A percentile compares a stretch with the other conserved stretches of the same genome.
Evolutionary conservation across 352 stramenopile genomes (phyloP).

Genomic region (Pythium oligandrum): DNA sequence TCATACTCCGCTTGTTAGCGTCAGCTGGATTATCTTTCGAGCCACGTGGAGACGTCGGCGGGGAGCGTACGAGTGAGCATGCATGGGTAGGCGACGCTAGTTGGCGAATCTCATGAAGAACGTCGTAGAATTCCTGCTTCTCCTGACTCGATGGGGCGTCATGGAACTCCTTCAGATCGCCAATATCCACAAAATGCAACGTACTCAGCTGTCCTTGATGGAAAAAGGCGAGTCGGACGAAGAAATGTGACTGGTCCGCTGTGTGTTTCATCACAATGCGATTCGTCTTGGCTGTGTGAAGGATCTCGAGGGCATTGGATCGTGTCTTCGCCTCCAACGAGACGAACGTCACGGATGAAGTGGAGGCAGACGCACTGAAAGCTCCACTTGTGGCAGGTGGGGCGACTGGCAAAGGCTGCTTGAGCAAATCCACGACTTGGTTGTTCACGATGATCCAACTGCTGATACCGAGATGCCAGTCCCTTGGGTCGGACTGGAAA

Average conservation of each 20-base stretch:
- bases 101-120: slow-evolving; percentile 42
- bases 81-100: slow-evolving; percentile 5
- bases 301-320: slow-evolving; percentile 35
- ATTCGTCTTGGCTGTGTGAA: slow-evolving; percentile 71
- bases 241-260: slow-evolving; percentile 60
- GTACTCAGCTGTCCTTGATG: slow-evolving; percentile 55
- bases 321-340: slow-evolving; percentile 47
- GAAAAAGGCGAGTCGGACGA: slow-evolving; percentile 64
- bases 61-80: slow-evolving; percentile 1
- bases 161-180: slow-evolving; percentile 58
- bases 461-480: slow-evolving; percentile 56
- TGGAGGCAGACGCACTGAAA: not conserved
- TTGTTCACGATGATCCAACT: slow-evolving; percentile 75
- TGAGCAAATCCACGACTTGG: slow-evolving; percentile 47
- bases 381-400: not conserved
- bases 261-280: slow-evolving; percentile 67
- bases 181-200: slow-evolving; percentile 55
- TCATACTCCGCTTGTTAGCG: slow-evolving; percentile 1
- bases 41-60: not conserved
- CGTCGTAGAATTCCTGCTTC: slow-evolving; percentile 57
- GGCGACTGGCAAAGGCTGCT: slow-evolving; percentile 9
- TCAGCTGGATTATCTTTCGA: not conserved
- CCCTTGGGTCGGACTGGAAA: slow-evolving; percentile 18
- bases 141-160: slow-evolving; percentile 38
- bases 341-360: slow-evolving; percentile 34